phyloP scores from a whole-genome alignment of 2,329 filamentous ascomycete species.

The Ophiostoma angusticollis region DNA sequence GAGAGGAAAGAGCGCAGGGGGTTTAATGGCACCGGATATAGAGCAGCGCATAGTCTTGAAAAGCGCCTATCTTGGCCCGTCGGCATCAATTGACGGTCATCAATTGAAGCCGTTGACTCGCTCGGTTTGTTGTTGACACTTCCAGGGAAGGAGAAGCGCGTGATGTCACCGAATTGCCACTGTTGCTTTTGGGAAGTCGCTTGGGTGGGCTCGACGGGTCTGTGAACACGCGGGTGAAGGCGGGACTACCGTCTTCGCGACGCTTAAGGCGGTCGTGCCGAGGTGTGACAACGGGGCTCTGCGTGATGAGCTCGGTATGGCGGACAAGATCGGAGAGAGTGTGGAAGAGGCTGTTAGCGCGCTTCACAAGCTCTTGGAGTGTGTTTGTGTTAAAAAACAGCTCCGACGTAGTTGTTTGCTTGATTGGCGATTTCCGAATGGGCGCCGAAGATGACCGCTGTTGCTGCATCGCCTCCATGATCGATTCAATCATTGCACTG shows the following conservation, averaged over 20 bases:
- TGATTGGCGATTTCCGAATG: conserved; percentile 20
- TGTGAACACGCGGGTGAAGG: conserved; percentile 54
- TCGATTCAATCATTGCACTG: conserved; percentile 42
- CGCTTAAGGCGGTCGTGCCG: conserved; percentile 28
- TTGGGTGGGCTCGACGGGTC: conserved; percentile 46
- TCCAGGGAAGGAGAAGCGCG: conserved; percentile 32
- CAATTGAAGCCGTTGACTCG: conserved; percentile 46
- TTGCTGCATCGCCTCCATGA: conserved; percentile 51
- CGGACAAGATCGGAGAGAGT: conserved; percentile 47
- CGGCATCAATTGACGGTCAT: conserved; percentile 45
- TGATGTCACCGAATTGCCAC: conserved; percentile 39
- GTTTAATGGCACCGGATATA: too few relatives aligned
- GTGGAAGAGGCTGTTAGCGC: conserved; percentile 47
- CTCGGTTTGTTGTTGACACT: conserved; percentile 36
- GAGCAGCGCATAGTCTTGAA: too few relatives aligned
- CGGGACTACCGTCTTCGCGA: conserved; percentile 46
- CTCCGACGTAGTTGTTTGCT: conserved; percentile 31
- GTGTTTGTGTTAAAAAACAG: conserved; percentile 58
- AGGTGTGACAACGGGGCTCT: conserved; percentile 41
- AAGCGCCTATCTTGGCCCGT: too few relatives aligned
- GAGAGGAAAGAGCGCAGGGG: too few relatives aligned
- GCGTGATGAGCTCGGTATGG: conserved; percentile 43
- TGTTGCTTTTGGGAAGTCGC: conserved; percentile 37
- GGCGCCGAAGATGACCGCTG: conserved; percentile 34
- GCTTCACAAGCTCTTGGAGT: conserved; percentile 51